These are phyloP conservation scores for Herpetospermum pedunculosum DNA, from an alignment of 306 rosid species.

Conservation along the genomic window DNA sequence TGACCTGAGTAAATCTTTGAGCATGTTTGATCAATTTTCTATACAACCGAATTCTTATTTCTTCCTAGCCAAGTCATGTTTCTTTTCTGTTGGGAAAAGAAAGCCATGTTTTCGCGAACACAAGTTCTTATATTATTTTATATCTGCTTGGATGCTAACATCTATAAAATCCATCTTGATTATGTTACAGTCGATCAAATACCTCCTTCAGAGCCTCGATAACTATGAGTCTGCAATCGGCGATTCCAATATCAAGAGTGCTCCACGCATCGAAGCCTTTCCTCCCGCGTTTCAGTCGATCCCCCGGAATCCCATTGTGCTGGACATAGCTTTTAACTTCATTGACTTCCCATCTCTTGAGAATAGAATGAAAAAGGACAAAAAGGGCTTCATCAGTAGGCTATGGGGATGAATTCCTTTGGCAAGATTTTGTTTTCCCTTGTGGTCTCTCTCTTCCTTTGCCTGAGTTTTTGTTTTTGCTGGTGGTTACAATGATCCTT, in stretches of 20 bases:
- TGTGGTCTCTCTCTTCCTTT: neutral
- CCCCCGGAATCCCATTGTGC: conserved; percentile 44
- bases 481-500: neutral
- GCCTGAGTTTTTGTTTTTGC: neutral
- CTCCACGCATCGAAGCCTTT: conserved; percentile 30
- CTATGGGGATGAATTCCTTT: conserved; percentile 38
- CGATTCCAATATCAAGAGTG: conserved; percentile 23
- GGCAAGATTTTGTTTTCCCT: neutral
- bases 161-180: neutral
- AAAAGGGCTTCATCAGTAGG: conserved; percentile 41
- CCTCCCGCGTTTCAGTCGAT: conserved; percentile 37
- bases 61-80: neutral
- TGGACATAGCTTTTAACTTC: conserved; percentile 38
- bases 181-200: conserved; percentile 29
- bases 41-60: neutral
- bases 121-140: neutral
- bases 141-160: neutral
- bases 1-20: neutral
- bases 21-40: neutral
- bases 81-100: neutral
- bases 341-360: conserved; percentile 48
- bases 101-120: neutral
- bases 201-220: conserved; percentile 35
- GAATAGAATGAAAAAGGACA: conserved; percentile 46
- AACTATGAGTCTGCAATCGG: conserved; percentile 37